Conservation (phyloP, 257 asterid genomes). For the Penstemon eatonii region DNA sequence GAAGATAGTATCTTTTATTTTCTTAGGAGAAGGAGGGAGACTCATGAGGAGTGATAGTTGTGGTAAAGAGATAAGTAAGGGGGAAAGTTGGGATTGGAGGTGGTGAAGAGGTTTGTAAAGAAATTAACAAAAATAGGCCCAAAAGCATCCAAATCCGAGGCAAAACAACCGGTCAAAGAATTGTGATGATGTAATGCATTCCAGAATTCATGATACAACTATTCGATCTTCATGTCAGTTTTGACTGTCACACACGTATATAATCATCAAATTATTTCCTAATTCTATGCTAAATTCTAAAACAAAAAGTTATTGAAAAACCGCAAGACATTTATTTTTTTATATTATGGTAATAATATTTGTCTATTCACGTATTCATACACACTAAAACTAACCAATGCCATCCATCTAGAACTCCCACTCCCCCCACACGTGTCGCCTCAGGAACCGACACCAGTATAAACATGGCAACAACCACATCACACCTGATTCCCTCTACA, state of each 20-base stretch:
- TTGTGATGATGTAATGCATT: too few species aligned
- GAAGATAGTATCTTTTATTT: not conserved
- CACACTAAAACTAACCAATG: too few species aligned
- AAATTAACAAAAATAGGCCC: not conserved
- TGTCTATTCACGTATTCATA: too few species aligned
- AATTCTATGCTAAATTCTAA: too few species aligned
- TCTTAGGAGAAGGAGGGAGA: not conserved
- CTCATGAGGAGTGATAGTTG: not conserved
- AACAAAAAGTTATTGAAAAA: too few species aligned
- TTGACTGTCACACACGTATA: too few species aligned
- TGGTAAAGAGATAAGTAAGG: not conserved
- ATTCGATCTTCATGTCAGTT: too few species aligned
- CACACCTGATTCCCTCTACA: conserved; percentile 10
- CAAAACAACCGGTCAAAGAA: not conserved
- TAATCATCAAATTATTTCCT: too few species aligned
- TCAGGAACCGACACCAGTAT: not conserved
- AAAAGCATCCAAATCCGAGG: not conserved
- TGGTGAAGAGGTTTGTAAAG: not conserved
- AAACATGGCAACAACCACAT: conserved; percentile 29
- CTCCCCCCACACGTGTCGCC: conserved; percentile 21
- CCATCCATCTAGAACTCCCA: not conserved
- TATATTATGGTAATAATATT: too few species aligned
- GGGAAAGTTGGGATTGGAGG: not conserved
- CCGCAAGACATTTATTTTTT: too few species aligned
- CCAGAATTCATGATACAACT: too few species aligned